These are phyloP conservation scores for Melaleuca quinquenervia DNA, from an alignment of 345 rosid species.

Conservation along the genomic window DNA sequence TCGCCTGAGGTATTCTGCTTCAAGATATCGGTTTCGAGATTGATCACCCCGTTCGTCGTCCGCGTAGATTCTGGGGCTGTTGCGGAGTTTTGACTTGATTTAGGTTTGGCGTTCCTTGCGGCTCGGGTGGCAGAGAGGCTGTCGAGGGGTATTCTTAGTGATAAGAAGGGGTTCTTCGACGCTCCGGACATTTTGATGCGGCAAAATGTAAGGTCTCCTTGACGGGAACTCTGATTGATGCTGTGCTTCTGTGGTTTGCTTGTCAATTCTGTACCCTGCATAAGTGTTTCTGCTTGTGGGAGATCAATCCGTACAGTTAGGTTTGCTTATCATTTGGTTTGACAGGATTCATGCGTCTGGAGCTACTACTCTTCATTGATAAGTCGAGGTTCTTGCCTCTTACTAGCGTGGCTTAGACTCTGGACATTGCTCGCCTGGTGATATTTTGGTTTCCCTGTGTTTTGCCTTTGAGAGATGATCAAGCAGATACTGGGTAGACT, in stretches of 20 bases:
- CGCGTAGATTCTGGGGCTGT: background rate
- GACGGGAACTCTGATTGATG: background rate
- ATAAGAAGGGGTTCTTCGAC: background rate
- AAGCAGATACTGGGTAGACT: constrained; percentile 76
- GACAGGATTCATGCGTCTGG: background rate
- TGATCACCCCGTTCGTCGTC: background rate
- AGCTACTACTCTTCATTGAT: background rate
- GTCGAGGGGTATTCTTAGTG: background rate
- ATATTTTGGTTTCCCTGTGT: background rate
- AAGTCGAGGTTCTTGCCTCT: background rate
- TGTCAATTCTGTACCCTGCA: background rate
- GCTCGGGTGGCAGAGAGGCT: background rate
- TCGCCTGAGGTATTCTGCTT: background rate
- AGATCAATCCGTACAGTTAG: background rate
- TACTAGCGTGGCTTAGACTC: background rate
- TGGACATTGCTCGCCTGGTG: background rate
- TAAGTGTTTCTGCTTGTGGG: background rate
- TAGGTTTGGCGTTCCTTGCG: background rate
- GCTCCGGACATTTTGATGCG: background rate
- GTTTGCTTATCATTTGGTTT: background rate
- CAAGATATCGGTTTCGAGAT: background rate
- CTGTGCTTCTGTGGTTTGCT: background rate
- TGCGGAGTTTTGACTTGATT: background rate
- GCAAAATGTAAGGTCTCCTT: background rate
- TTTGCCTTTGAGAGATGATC: constrained; percentile 35